A percentile compares a stretch with the other conserved stretches of the same genome.
Evolutionary conservation across 2,329 filamentous ascomycete species (phyloP).

Genomic region (Aspergillus transmontanensis): DNA sequence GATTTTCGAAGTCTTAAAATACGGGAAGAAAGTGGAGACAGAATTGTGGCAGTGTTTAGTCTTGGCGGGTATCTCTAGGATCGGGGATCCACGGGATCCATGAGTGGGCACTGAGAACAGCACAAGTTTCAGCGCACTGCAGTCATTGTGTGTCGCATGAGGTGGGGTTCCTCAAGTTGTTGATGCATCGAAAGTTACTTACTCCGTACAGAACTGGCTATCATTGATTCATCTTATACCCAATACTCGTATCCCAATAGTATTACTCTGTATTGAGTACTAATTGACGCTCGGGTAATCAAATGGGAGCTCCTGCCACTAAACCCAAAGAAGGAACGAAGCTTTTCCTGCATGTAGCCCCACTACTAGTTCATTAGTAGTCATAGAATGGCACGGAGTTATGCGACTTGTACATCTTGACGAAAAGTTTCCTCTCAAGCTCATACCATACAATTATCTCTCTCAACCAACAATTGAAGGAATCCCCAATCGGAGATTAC

Average conservation of each 20-base stretch:
- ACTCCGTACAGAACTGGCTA: not conserved
- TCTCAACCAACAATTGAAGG: not conserved
- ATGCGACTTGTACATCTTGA: too few species aligned
- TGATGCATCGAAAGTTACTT: not conserved
- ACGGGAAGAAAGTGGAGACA: not conserved
- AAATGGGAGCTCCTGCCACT: not conserved
- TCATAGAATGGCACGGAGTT: not conserved
- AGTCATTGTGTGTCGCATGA: not conserved
- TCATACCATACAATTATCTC: not conserved
- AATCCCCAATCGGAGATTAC: not conserved
- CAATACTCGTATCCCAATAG: too few species aligned
- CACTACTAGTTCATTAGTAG: not conserved
- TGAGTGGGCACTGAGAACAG: not conserved
- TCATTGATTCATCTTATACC: too few species aligned
- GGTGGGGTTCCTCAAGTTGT: not conserved
- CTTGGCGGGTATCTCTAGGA: not conserved
- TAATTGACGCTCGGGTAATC: too few species aligned
- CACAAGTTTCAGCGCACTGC: not conserved
- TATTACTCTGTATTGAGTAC: too few species aligned
- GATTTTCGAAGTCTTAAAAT: not conserved
- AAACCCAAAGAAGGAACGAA: not conserved
- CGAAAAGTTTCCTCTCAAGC: too few species aligned
- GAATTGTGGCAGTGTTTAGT: conserved; percentile 9
- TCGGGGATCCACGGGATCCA: not conserved
- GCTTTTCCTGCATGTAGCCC: not conserved